Base-by-base conservation (phyloP, 2,329 filamentous ascomycete species). In the Fusarium falciforme region DNA sequence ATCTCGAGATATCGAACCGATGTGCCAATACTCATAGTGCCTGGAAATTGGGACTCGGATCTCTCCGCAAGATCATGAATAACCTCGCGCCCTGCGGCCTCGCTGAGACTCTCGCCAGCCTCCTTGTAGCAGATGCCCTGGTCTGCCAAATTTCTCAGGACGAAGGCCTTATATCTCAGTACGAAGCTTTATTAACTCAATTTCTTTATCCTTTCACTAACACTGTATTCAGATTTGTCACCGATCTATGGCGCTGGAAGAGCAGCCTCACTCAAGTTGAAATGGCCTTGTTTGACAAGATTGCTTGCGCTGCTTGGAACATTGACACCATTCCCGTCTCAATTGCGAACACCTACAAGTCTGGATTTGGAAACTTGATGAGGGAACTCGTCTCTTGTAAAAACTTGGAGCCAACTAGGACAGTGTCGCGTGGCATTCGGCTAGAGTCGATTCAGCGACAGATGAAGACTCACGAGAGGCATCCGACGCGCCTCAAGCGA, bases 201-300 rank as follows among this genome's bases (percentile, higher is more conserved):
- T 14, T 12, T 14, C 17, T 9, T 22, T 1, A 25, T 33, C 11
- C 9, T 40, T 16, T 27, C n/a, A 31, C 64, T 76, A 36, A 77
- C 31, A 9, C 27, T 22, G 29, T 7, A 1, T n/a, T 3, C 16
- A 80, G 79, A 14, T 80, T 80, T 31, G 59, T 64, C 6, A 66
- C 71, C 10, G 79, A 80, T 58, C 61, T 80, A 5, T 63, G 70
- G 7, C 73, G 78, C 12, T 80, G 79, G 79, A 79, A 72, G 33
- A 59, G 70, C 2, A 17, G 78, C 3, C 31, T 80, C 6, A 61
- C 70, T 1, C 54, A 59, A 8, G 38, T 60, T 10, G 76, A 78
- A 10, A 59, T 65, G 25, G 16, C 44, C 22, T 60, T 78, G 12
- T 80, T 80, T 61, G 76, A 80, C 49, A 61, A 74, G 17, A 42